Evolutionary conservation across 2,329 filamentous ascomycete species (phyloP), one percentile per base, ranked within the genome.

Genomic region (Colletotrichum acutatum): DNA sequence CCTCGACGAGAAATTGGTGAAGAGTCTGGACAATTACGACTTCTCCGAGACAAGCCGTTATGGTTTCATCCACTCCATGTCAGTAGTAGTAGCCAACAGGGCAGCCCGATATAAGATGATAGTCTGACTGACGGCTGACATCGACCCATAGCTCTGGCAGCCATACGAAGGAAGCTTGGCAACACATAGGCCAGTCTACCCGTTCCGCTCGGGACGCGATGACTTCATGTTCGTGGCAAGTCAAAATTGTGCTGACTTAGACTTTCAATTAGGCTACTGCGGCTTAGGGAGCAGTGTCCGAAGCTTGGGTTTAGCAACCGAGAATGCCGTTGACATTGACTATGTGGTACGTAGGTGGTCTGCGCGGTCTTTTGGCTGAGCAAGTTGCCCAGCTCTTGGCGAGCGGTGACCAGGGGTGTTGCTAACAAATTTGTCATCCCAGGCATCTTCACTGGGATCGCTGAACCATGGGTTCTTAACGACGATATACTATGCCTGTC

Each of bases 11-110:
- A 88, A 87, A 24, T 87, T 97, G 56, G 82, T 94, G 37, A 82
- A 86, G 5, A 95, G 94, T 64, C 82, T 98, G 5, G 83, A 88
- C 26, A 91, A 90, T 37, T 98, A 97, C 81, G 95, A 98, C 81
- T 98, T 97, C 79, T 88, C 89, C 2, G 87, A 89, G 72, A 98
- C 96, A 0, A 82, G 83, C 12, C 84, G 89, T 37, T 88, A 97
- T 75, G 93, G 90, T 1, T 98, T 99, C 80, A 90, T 98, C 7
- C 95, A 97, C 80, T 93, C 93, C 8, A 94, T 97, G 93, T 95
- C 83, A 82, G 91, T 66, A 42, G 37, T 28, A 37, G 19, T 19
- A 42, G 5, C 37, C 52, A 7, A 46, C 54, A 46, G 46, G 42
- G 68, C n/a, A 75, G 60, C 60, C 32, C 52, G 37, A 11, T n/a